These are phyloP conservation scores for Anthoceros angustus DNA, from an alignment of 225 moss, liverwort and hornwort species.

Conservation along the genomic window DNA sequence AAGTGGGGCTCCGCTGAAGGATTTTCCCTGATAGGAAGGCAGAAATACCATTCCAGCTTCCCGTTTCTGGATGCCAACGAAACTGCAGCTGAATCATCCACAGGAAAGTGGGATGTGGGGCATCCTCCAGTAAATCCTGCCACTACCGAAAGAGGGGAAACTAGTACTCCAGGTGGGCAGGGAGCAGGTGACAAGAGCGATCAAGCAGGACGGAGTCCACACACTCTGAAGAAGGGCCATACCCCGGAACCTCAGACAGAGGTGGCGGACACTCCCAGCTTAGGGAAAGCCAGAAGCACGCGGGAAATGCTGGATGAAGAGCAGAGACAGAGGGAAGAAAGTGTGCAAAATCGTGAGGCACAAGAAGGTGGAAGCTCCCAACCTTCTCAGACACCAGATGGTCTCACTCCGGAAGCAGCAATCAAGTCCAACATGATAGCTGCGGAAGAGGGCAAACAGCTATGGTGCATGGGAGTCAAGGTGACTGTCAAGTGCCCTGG, in stretches of 20 bases:
- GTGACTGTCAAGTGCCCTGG: conserved; percentile 33
- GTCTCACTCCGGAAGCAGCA: background rate
- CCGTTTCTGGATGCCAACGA: background rate
- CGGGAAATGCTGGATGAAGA: background rate
- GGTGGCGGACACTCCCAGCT: background rate
- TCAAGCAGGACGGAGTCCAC: background rate
- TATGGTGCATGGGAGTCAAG: conserved; percentile 41
- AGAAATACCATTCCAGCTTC: background rate
- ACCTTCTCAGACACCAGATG: background rate
- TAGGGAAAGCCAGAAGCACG: background rate
- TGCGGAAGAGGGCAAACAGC: background rate
- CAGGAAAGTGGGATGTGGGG: background rate
- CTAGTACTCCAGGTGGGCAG: background rate
- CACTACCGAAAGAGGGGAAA: background rate
- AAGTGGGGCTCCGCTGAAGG: no score
- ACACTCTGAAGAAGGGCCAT: background rate
- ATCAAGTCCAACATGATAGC: background rate
- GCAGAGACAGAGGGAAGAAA: background rate
- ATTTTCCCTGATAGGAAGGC: background rate
- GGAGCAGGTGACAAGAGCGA: background rate
- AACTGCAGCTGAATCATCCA: background rate
- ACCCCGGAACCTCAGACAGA: background rate
- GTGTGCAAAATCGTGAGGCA: background rate
- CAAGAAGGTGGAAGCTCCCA: background rate
- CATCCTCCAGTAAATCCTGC: background rate